Evolutionary conservation across 2,329 filamentous ascomycete species (phyloP).

Genomic region (Cadophora luteo-olivacea): DNA sequence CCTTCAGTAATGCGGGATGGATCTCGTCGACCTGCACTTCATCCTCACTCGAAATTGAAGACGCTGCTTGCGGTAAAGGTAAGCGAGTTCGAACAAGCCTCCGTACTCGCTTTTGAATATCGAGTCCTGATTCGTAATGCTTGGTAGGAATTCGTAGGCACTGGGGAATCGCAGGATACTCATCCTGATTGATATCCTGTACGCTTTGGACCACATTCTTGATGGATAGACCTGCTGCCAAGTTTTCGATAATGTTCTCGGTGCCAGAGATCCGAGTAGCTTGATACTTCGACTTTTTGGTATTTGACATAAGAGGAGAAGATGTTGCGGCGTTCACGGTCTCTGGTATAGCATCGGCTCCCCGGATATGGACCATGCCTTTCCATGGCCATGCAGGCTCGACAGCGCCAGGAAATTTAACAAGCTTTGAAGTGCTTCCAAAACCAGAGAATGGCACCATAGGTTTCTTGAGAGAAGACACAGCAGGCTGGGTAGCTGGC

Average conservation of each 20-base stretch:
- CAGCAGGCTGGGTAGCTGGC: conserved; percentile 6
- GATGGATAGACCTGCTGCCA: conserved; percentile 37
- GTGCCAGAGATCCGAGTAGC: conserved; percentile 34
- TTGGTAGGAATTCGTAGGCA: conserved; percentile 61
- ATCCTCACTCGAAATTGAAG: conserved; percentile 45
- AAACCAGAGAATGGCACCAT: conserved; percentile 41
- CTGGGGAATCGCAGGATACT: conserved; percentile 51
- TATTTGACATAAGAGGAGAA: neutral
- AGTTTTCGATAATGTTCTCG: conserved; percentile 40
- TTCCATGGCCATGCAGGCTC: conserved; percentile 76
- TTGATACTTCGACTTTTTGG: conserved; percentile 42
- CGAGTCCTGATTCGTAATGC: conserved; percentile 63
- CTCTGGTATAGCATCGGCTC: conserved; percentile 33
- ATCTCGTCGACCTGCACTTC: conserved; percentile 42
- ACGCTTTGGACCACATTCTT: conserved; percentile 30
- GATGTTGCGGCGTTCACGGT: neutral
- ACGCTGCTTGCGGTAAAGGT: conserved; percentile 22
- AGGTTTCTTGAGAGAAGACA: conserved; percentile 44
- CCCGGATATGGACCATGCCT: conserved; percentile 69
- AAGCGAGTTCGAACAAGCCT: conserved; percentile 49
- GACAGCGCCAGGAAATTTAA: conserved; percentile 70
- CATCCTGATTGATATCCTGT: conserved; percentile 38
- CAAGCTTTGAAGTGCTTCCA: conserved; percentile 31
- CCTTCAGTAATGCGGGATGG: conserved; percentile 64
- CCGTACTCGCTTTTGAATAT: conserved; percentile 57